Conservation (phyloP, 192 early-diverging fungal species). For the Diversispora epigaea region DNA sequence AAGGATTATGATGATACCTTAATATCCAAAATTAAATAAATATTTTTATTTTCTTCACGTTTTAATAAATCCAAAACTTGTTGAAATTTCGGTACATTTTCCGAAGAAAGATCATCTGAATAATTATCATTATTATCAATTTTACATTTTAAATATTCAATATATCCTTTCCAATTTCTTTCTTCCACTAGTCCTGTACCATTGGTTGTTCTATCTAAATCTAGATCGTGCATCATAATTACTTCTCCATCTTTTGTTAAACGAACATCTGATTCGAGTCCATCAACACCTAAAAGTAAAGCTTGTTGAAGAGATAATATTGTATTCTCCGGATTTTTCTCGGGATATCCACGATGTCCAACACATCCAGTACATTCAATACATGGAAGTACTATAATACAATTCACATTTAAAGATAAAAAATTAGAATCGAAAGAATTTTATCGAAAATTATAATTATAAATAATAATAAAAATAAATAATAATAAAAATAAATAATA, state of each 20-base stretch:
- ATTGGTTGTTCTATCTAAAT: constrained; percentile 43
- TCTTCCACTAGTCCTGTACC: constrained; percentile 39
- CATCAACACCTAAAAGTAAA: constrained; percentile 39
- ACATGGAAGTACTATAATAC: too few relatives aligned
- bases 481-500: too few relatives aligned
- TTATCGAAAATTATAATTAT: too few relatives aligned
- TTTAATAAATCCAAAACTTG: constrained; percentile 43
- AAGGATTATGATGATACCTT: constrained; percentile 43
- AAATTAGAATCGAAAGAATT: too few relatives aligned
- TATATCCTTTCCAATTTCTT: constrained; percentile 39
- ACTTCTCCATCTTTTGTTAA: constrained; percentile 45
- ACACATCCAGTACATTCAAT: constrained; percentile 26
- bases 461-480: too few relatives aligned
- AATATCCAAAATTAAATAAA: constrained; percentile 48
- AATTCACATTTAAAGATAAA: too few relatives aligned
- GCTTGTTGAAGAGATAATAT: constrained; percentile 38
- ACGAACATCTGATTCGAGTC: constrained; percentile 49
- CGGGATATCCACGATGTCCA: constrained; percentile 46
- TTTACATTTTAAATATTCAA: constrained; percentile 37
- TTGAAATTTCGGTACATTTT: constrained; percentile 38
- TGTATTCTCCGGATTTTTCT: constrained; percentile 46
- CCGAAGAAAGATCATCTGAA: background rate
- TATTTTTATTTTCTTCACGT: constrained; percentile 35
- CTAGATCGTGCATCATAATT: constrained; percentile 46
- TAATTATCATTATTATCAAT: constrained; percentile 17